Evolutionary conservation across 2,329 filamentous ascomycete species (phyloP).

Genomic region (Pyricularia grisea): DNA sequence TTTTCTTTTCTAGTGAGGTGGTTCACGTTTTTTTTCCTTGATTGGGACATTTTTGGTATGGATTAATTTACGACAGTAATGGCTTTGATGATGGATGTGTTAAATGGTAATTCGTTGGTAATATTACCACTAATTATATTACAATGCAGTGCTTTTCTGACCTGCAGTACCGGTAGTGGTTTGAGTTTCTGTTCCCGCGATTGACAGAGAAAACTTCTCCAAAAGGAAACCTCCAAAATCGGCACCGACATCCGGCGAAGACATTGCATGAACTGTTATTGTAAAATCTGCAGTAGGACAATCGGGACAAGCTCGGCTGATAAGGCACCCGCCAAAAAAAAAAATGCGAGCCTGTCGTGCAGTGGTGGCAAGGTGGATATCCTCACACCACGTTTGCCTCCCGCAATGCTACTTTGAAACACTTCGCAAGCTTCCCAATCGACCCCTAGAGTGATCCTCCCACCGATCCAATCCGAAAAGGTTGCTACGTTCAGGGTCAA

Average conservation of each 20-base stretch:
- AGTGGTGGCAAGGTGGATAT: background rate
- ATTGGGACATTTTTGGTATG: background rate
- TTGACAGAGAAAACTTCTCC: background rate
- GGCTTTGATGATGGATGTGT: background rate
- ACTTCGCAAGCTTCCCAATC: background rate
- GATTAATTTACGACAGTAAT: background rate
- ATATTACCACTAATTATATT: background rate
- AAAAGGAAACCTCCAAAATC: background rate
- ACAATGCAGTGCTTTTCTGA: background rate
- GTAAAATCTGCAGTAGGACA: too few species aligned
- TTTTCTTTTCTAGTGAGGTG: too few species aligned
- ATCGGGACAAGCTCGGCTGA: background rate
- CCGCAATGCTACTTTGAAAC: background rate
- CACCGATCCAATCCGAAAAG: background rate
- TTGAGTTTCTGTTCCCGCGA: background rate
- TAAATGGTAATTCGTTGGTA: background rate
- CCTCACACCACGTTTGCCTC: background rate
- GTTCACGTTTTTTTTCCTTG: background rate
- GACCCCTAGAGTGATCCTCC: background rate
- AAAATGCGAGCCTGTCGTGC: too few species aligned
- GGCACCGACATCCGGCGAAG: background rate
- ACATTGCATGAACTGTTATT: background rate
- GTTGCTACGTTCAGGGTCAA: background rate
- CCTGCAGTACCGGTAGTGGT: too few species aligned
- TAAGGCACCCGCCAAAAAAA: too few species aligned